Conservation (phyloP, 345 rosid genomes). For the Populus pruinosa region DNA sequence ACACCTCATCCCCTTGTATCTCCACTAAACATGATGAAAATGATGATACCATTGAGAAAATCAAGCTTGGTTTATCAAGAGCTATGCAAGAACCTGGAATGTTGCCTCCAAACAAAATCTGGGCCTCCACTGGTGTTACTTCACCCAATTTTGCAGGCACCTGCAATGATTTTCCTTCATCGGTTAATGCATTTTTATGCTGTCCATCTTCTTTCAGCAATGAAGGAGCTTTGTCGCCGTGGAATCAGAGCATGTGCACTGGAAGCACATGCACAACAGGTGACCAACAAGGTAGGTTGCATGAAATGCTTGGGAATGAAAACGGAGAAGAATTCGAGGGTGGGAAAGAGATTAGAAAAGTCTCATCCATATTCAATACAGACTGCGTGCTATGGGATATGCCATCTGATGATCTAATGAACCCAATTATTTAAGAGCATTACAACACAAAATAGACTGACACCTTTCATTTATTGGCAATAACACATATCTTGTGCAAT, state of each 20-base stretch:
- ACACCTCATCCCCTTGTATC: slow-evolving; percentile 31
- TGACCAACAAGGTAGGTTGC: slow-evolving; percentile 36
- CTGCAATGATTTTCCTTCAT: slow-evolving; percentile 31
- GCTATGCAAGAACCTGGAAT: slow-evolving; percentile 56
- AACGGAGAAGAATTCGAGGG: slow-evolving; percentile 46
- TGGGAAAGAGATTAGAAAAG: slow-evolving; percentile 46
- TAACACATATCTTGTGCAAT: background rate
- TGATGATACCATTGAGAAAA: slow-evolving; percentile 51
- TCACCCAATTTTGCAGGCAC: slow-evolving; percentile 37
- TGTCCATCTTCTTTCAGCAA: slow-evolving; percentile 39
- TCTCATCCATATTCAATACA: slow-evolving; percentile 52
- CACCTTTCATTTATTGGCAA: background rate
- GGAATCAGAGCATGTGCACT: slow-evolving; percentile 54
- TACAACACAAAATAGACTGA: background rate
- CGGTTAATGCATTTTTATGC: slow-evolving; percentile 39
- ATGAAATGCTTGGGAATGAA: slow-evolving; percentile 39
- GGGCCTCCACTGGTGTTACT: slow-evolving; percentile 33
- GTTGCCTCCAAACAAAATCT: slow-evolving; percentile 35
- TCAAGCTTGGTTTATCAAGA: slow-evolving; percentile 58
- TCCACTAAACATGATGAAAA: slow-evolving; percentile 41
- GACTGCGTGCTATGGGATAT: slow-evolving; percentile 86
- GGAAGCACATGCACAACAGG: slow-evolving; percentile 52
- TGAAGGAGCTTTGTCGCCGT: slow-evolving; percentile 56
- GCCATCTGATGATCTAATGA: slow-evolving; percentile 66
- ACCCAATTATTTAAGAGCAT: slow-evolving; percentile 41